Evolutionary conservation across 2,329 filamentous ascomycete genomes (phyloP).

Genomic region (Botrytis sinoallii): DNA sequence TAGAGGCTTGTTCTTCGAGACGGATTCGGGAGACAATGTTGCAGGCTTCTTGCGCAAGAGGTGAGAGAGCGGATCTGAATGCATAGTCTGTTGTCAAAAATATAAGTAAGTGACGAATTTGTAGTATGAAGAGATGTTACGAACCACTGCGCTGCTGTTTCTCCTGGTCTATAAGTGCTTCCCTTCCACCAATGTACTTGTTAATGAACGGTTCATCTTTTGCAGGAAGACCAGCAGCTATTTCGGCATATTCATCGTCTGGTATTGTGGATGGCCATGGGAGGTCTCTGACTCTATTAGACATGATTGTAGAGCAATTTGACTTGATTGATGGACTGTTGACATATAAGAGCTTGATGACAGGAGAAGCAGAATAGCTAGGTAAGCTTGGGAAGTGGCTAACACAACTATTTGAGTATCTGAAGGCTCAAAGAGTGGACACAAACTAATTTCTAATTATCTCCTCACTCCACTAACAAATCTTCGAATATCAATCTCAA

Average conservation of each 20-base stretch:
- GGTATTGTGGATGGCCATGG: slow-evolving; percentile 35
- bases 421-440: neutral
- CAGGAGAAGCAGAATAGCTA: neutral
- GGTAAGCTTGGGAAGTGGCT: neutral
- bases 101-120: slow-evolving; percentile 31
- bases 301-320: slow-evolving; percentile 24
- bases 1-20: slow-evolving; percentile 67
- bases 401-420: neutral
- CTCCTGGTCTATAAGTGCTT: slow-evolving; percentile 75
- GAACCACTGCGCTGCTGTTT: slow-evolving; percentile 76
- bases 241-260: slow-evolving; percentile 58
- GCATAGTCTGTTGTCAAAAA: slow-evolving; percentile 52
- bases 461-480: neutral
- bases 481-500: neutral
- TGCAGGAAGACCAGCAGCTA: slow-evolving; percentile 54
- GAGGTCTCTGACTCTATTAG: slow-evolving; percentile 30
- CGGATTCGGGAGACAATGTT: slow-evolving; percentile 78
- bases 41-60: slow-evolving; percentile 73
- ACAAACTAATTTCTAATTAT: neutral
- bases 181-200: slow-evolving; percentile 74
- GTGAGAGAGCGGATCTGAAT: slow-evolving; percentile 73
- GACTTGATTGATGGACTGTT: neutral
- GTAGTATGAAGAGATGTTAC: slow-evolving; percentile 25
- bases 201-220: slow-evolving; percentile 72
- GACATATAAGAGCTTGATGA: neutral